A percentile compares a stretch with the other conserved stretches of the same genome.
These are phyloP conservation scores for Starmerella geochares DNA, from an alignment of 805 yeast species.

Conservation along the genomic window DNA sequence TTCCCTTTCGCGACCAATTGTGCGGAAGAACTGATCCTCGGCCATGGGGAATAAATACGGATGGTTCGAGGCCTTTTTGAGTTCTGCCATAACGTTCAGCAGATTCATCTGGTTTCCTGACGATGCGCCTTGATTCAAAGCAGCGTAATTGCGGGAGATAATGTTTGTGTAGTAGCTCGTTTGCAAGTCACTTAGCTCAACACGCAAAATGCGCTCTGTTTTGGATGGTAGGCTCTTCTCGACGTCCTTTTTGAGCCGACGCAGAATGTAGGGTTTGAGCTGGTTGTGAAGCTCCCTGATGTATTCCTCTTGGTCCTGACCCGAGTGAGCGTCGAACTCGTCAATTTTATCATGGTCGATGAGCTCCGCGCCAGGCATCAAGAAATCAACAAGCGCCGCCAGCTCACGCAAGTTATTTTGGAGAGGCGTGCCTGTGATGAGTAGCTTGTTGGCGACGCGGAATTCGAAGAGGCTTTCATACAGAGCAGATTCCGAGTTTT, in stretches of 20 bases:
- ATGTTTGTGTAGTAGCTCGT: conserved; percentile 92
- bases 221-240: conserved; percentile 94
- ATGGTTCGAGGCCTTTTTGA: conserved; percentile 94
- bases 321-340: conserved; percentile 45
- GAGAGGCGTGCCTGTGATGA: conserved; percentile 96
- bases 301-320: conserved; percentile 74
- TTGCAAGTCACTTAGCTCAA: conserved; percentile 88
- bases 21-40: conserved; percentile 55
- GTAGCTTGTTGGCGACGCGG: conserved; percentile 69
- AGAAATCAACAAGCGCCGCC: conserved; percentile 86
- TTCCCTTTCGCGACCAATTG: conserved; percentile 48
- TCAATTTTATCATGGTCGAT: conserved; percentile 86
- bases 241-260: conserved; percentile 93
- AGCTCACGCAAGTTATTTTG: conserved; percentile 92
- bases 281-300: conserved; percentile 75
- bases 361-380: conserved; percentile 87
- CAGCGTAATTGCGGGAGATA: conserved; percentile 81
- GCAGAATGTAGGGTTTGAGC: conserved; percentile 81
- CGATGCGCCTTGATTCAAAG: conserved; percentile 73
- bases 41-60: conserved; percentile 93
- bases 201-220: conserved; percentile 88
- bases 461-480: conserved; percentile 80
- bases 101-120: conserved; percentile 72
- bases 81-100: conserved; percentile 85
- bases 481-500: conserved; percentile 84